Percentiles rank a stretch among this genome's conserved stretches.
phyloP scores from a whole-genome alignment of 306 rosid genomes.

The Acmispon strigosus region DNA sequence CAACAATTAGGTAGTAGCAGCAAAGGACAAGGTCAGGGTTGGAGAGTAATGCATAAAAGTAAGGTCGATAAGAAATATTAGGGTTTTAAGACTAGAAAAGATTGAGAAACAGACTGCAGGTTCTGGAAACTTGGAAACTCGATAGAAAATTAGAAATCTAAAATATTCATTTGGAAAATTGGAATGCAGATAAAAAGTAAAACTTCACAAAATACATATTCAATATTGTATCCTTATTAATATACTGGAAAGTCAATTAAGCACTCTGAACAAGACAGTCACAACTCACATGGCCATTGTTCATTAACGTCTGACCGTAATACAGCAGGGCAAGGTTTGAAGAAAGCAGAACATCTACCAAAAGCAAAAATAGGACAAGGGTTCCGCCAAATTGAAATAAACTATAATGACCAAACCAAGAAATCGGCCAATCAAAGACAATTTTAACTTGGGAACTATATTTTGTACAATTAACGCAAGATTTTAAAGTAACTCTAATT shows the following conservation, averaged over 20 bases:
- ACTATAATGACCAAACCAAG: not conserved
- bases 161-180: not conserved
- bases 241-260: not conserved
- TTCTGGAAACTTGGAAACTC: not conserved
- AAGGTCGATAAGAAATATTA: not conserved
- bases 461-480: not conserved
- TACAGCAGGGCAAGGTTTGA: not conserved
- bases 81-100: not conserved
- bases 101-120: not conserved
- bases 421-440: not conserved
- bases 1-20: not conserved
- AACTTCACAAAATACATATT: not conserved
- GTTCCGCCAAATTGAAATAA: constrained; percentile 2
- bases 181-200: not conserved
- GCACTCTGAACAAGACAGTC: not conserved
- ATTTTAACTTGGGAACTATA: not conserved
- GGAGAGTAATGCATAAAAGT: not conserved
- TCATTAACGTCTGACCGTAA: not conserved
- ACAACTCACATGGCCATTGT: not conserved
- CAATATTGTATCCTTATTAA: not conserved
- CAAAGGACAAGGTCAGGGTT: not conserved
- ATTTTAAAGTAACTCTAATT: not conserved
- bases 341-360: not conserved
- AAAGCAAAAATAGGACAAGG: not conserved
- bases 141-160: not conserved